These are phyloP conservation scores for Alternaria novae-zelandiae DNA, from an alignment of 2,329 filamentous ascomycete species.

Conservation along the genomic window DNA sequence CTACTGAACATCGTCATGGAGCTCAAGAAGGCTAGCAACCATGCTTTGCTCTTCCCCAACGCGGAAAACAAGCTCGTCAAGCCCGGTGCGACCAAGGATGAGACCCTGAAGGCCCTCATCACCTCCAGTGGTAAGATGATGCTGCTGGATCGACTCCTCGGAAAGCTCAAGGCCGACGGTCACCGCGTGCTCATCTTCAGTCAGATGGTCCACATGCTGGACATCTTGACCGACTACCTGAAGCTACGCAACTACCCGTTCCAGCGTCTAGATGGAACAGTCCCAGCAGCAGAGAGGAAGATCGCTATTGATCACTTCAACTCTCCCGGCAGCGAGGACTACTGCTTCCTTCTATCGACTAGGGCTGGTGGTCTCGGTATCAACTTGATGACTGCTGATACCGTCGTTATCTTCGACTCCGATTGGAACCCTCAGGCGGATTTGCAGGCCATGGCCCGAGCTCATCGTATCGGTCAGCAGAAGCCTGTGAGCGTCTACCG, in stretches of 20 bases:
- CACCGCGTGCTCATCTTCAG: slow-evolving; percentile 98
- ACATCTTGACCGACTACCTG: slow-evolving; percentile 93
- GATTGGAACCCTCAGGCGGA: slow-evolving; percentile 99
- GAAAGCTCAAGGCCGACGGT: slow-evolving; percentile 89
- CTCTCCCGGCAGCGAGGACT: slow-evolving; percentile 92
- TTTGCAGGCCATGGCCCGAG: slow-evolving; percentile 96
- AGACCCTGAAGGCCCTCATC: slow-evolving; percentile 89
- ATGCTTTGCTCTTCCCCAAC: slow-evolving; percentile 96
- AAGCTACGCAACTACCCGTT: slow-evolving; percentile 93
- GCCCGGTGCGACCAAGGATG: slow-evolving; percentile 81
- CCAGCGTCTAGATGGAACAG: slow-evolving; percentile 93
- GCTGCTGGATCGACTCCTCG: slow-evolving; percentile 92
- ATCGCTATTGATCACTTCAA: slow-evolving; percentile 99
- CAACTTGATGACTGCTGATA: slow-evolving; percentile 98
- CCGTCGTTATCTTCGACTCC: slow-evolving; percentile 96
- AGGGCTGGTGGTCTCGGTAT: slow-evolving; percentile 97
- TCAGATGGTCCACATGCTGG: slow-evolving; percentile 99
- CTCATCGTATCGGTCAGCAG: slow-evolving; percentile 96
- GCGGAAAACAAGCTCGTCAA: slow-evolving; percentile 88
- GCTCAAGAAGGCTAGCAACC: slow-evolving; percentile 97
- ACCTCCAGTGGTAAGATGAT: slow-evolving; percentile 99
- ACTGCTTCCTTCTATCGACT: slow-evolving; percentile 94
- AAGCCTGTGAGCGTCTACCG: slow-evolving; percentile 96
- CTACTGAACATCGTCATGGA: slow-evolving; percentile 99
- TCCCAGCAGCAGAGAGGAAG: slow-evolving; percentile 83